Percentiles rank a stretch among this genome's conserved stretches.
phyloP scores from a whole-genome alignment of 2,329 filamentous ascomycete species.

The Fusarium ramigenum region DNA sequence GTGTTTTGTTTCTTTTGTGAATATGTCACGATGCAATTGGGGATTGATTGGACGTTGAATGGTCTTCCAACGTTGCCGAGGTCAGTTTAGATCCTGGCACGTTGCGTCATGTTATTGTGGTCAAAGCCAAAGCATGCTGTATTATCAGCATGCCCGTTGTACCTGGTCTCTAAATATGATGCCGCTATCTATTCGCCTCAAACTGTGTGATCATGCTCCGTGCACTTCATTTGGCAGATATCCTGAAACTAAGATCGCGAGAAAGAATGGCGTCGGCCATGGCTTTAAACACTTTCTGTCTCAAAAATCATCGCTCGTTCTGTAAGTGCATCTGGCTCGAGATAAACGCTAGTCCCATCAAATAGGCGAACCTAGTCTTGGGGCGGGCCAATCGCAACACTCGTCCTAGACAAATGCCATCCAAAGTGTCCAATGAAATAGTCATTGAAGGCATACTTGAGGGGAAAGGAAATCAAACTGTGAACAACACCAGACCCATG shows the following conservation, averaged over 20 bases:
- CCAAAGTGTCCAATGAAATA: not conserved
- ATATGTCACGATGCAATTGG: not conserved
- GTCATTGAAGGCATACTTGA: not conserved
- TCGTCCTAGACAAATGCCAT: slow-evolving; percentile 3
- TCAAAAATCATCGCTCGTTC: not conserved
- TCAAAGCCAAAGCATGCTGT: slow-evolving; percentile 9
- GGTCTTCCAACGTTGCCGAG: not conserved
- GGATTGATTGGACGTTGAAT: not conserved
- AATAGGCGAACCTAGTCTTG: not conserved
- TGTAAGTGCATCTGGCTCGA: not conserved
- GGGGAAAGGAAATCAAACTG: not conserved
- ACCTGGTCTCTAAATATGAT: slow-evolving; percentile 10
- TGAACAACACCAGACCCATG: not conserved
- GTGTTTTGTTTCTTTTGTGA: not conserved
- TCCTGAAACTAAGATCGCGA: not conserved
- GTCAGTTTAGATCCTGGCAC: not conserved
- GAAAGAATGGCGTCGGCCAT: not conserved
- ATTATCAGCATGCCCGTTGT: slow-evolving; percentile 8
- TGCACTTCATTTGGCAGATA: slow-evolving; percentile 1
- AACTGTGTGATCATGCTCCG: not conserved
- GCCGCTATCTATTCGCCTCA: slow-evolving; percentile 5
- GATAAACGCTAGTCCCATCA: slow-evolving; percentile 25
- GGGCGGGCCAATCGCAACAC: slow-evolving; percentile 1
- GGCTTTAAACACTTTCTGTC: not conserved
- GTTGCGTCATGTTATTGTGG: slow-evolving; percentile 7